Evolutionary conservation across 2,329 filamentous ascomycete genomes (phyloP), one percentile per base, ranked within the genome.

Genomic region (Cyclaneusma minus): DNA sequence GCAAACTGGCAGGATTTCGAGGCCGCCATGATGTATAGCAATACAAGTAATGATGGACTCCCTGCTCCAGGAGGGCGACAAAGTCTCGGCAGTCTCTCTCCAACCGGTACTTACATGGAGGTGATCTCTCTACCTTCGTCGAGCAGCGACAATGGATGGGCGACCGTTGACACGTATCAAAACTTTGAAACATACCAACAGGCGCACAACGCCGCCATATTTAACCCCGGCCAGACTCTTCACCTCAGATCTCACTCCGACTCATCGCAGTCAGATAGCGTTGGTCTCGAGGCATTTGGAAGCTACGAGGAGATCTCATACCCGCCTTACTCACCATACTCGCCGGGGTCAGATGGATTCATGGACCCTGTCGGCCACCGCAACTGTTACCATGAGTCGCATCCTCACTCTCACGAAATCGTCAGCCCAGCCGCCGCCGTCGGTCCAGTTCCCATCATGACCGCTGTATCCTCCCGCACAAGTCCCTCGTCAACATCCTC

Each of bases 211-310:
- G 51, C 60, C 31, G 56, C 58, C 9, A 85, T 93, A 44, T 91
- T 92, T 61, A 93, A 94, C 53, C 87, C 87, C 2, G 72, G 77
- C 35, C 80, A 93, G 55, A 91, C 84, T 1, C 60, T 95, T 27
- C 87, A 94, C 55, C 66, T 92, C 44, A 71, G 85, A 39, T 85
- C 77, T 29, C 74, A 78, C 42, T 93, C 85, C 4, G 82, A 91
- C 43, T 89, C 83, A 3, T 89, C 80, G 1, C 68, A 74, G 38
- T 74, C 79, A 2, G 77, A 85, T 17, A 69, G 73, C 40, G 51
- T 69, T 50, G 60, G 65, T 49, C 58, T 75, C 45, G 40, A 60
- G 48, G 82, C 55, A 50, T 83, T 64, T 58, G 71, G 63, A 36
- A 89, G 81, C 55, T 92, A 78, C 41, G 83, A 91, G 48, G 83